phyloP scores from a whole-genome alignment of 163 green algal genomes.

The Coccomyxa subellipsoidea region DNA sequence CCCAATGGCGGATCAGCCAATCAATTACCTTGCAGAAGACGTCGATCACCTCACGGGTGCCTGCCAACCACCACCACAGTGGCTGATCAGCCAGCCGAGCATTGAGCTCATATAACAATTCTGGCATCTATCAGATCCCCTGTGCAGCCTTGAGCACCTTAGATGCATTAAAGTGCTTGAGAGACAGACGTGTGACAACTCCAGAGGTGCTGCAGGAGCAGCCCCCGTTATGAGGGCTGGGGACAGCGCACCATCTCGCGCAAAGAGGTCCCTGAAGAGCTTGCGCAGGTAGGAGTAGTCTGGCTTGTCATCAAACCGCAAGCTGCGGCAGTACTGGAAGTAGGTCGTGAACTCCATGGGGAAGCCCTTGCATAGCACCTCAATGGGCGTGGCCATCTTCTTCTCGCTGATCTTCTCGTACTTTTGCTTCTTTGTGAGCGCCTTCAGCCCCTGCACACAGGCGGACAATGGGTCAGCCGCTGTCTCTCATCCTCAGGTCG shows the following conservation, averaged over 20 bases:
- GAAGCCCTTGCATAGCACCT: slow-evolving; percentile 91
- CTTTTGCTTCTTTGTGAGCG: slow-evolving; percentile 99
- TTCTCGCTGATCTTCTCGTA: slow-evolving; percentile 99
- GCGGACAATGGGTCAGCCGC: not conserved
- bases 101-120: too few species aligned
- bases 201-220: too few species aligned
- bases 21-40: too few species aligned
- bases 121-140: too few species aligned
- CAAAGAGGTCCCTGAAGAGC: slow-evolving; percentile 97
- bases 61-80: too few species aligned
- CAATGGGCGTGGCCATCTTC: slow-evolving; percentile 98
- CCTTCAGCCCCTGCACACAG: slow-evolving; percentile 81
- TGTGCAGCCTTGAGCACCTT: too few species aligned
- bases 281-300: slow-evolving; percentile 97
- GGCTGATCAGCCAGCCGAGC: too few species aligned
- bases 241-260: slow-evolving; percentile 69
- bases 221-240: not conserved
- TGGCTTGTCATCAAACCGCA: slow-evolving; percentile 98
- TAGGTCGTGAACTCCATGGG: slow-evolving; percentile 96
- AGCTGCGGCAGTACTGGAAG: slow-evolving; percentile 89
- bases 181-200: too few species aligned
- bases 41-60: too few species aligned
- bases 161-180: too few species aligned
- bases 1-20: too few species aligned
- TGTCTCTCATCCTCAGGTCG: too few species aligned